A percentile compares a stretch with the other conserved stretches of the same genome.
These are phyloP conservation scores for Fusarium avenaceum DNA, from an alignment of 2,329 filamentous ascomycete genomes.

Conservation along the genomic window DNA sequence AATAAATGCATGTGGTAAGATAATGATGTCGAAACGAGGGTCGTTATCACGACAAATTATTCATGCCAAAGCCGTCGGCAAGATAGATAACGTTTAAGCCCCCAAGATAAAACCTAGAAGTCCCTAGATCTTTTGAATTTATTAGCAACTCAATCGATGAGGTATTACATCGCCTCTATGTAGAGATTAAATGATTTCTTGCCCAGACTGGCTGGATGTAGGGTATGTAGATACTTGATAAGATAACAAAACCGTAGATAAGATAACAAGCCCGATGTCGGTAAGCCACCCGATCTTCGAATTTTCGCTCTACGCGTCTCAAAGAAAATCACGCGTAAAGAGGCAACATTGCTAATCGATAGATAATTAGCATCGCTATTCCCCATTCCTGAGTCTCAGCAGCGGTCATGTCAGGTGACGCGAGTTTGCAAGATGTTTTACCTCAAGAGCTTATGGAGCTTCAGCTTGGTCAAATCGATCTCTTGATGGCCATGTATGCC, in stretches of 20 bases:
- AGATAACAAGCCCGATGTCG: not conserved
- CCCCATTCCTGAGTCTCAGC: accelerated
- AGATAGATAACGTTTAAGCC: no score
- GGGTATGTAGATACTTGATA: not conserved
- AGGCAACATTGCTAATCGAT: not conserved
- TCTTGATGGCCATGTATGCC: slow-evolving; percentile 67
- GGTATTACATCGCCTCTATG: no score
- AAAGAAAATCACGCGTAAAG: slow-evolving; percentile 23
- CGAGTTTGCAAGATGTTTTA: slow-evolving; percentile 38
- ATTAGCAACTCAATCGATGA: no score
- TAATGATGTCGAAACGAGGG: no score
- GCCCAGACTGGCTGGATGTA: not conserved
- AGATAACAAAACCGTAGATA: not conserved
- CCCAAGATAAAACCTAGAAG: no score
- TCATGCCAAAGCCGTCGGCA: no score
- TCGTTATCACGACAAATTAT: no score
- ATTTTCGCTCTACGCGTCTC: slow-evolving; percentile 6
- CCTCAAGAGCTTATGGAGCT: slow-evolving; percentile 61
- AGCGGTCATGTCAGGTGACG: not conserved
- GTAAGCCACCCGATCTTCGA: slow-evolving; percentile 1
- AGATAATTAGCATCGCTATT: no score
- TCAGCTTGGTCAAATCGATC: slow-evolving; percentile 64
- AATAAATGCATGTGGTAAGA: accelerated
- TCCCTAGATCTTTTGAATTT: no score
- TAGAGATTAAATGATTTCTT: not conserved